These are phyloP conservation scores for Glycine soja DNA, from an alignment of 306 rosid species.

Conservation along the genomic window DNA sequence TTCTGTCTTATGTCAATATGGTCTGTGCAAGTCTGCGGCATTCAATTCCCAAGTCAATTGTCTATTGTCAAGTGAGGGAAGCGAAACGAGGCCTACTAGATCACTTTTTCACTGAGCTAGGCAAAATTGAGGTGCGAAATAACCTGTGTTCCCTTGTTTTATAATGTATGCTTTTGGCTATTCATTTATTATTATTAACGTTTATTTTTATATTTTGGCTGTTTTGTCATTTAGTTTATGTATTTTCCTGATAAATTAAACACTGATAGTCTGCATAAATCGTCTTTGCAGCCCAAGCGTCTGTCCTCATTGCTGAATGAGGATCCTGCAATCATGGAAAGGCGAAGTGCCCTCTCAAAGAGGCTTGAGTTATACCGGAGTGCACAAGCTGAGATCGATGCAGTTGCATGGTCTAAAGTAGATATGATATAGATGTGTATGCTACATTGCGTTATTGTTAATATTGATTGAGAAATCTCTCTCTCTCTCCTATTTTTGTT, in stretches of 20 bases:
- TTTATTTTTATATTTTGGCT: neutral
- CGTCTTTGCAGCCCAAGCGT: constrained; percentile 64
- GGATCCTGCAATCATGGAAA: constrained; percentile 95
- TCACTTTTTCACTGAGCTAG: constrained; percentile 81
- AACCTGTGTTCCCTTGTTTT: neutral
- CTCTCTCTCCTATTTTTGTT: neutral
- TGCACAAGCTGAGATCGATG: constrained; percentile 87
- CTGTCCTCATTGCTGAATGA: constrained; percentile 81
- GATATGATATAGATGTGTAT: constrained; percentile 64
- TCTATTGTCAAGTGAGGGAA: constrained; percentile 91
- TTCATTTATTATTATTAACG: neutral
- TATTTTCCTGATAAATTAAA: neutral
- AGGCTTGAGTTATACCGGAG: constrained; percentile 90
- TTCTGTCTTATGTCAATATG: constrained; percentile 85
- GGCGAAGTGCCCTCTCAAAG: constrained; percentile 74
- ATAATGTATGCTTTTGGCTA: neutral
- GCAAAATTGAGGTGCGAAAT: constrained; percentile 76
- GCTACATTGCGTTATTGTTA: neutral
- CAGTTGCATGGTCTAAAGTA: constrained; percentile 96
- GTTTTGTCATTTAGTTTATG: constrained; percentile 2
- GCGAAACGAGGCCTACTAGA: constrained; percentile 88
- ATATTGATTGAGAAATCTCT: constrained; percentile 10
- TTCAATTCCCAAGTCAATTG: constrained; percentile 87
- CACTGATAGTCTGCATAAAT: constrained; percentile 6
- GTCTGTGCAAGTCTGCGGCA: constrained; percentile 80